Percentiles rank a stretch among this genome's conserved stretches.
Evolutionary conservation across 2,329 filamentous ascomycete species (phyloP).

Genomic region (Ophiostoma fasciatum): DNA sequence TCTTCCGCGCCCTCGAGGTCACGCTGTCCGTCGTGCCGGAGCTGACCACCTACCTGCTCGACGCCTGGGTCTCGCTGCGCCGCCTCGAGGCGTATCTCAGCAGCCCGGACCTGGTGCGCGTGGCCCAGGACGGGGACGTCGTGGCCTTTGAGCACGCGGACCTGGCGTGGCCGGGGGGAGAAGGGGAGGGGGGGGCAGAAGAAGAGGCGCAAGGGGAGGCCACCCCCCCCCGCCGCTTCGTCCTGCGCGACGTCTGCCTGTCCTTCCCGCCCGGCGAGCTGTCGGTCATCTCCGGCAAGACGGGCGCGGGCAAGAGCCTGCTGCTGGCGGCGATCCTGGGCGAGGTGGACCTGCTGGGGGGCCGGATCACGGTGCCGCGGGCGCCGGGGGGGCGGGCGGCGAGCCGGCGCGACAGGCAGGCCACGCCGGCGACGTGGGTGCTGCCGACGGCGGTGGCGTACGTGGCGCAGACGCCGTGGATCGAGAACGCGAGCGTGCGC

Average conservation of each 20-base stretch:
- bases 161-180: constrained; percentile 66
- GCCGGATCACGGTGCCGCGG: constrained; percentile 40
- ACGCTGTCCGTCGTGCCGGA: constrained; percentile 59
- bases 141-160: constrained; percentile 53
- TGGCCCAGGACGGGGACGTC: constrained; percentile 38
- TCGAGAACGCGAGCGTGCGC: constrained; percentile 65
- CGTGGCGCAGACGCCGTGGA: constrained; percentile 70
- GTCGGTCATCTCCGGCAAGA: constrained; percentile 62
- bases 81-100: constrained; percentile 59
- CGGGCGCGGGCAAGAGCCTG: constrained; percentile 64
- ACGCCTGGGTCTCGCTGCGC: constrained; percentile 57
- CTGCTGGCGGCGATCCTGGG: constrained; percentile 60
- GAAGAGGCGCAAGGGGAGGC: too few species aligned
- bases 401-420: constrained; percentile 46
- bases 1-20: constrained; percentile 61
- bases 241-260: constrained; percentile 48
- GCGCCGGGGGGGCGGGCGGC: constrained; percentile 32
- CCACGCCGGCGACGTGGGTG: constrained; percentile 52
- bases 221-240: constrained; percentile 50
- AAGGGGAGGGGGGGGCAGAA: too few species aligned
- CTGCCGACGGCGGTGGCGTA: constrained; percentile 56
- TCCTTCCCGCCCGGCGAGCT: constrained; percentile 54
- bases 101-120: constrained; percentile 46
- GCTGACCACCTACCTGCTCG: constrained; percentile 52
- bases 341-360: constrained; percentile 54